Evolutionary conservation across 768 basidiomycete species (phyloP).

Genomic region (Hypsizygus marmoreus): DNA sequence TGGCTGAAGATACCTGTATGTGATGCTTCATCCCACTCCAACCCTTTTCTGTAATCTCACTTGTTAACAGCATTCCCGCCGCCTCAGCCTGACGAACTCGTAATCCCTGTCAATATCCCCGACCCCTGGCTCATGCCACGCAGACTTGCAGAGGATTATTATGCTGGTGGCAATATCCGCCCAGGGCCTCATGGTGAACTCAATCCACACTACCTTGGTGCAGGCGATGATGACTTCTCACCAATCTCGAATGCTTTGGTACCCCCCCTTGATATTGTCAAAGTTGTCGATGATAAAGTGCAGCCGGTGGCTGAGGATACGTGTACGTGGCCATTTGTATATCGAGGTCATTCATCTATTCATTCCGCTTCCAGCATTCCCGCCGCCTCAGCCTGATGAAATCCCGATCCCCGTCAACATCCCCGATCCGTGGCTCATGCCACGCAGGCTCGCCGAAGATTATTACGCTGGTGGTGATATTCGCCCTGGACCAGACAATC

Average conservation of each 20-base stretch:
- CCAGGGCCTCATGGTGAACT: neutral
- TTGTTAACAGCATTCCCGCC: neutral
- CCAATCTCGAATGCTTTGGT: too few species aligned
- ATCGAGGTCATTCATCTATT: neutral
- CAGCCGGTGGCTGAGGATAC: conserved; percentile 35
- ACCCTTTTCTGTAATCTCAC: too few species aligned
- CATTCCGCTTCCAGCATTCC: conserved; percentile 13
- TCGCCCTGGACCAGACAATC: neutral
- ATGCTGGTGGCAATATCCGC: neutral
- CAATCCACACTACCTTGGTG: neutral
- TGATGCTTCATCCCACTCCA: neutral
- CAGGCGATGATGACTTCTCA: too few species aligned
- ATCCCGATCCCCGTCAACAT: conserved; percentile 33
- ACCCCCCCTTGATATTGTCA: conserved; percentile 8
- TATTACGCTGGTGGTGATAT: conserved; percentile 33
- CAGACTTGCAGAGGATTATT: neutral
- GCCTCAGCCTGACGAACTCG: too few species aligned
- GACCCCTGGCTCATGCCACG: neutral
- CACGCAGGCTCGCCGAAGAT: conserved; percentile 35
- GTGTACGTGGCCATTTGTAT: conserved; percentile 24
- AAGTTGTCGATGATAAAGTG: conserved; percentile 11
- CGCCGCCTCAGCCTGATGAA: conserved; percentile 15
- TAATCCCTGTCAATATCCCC: neutral
- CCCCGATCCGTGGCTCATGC: conserved; percentile 36
- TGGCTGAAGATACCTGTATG: neutral